A percentile compares a stretch with the other conserved stretches of the same genome.
Conservation (phyloP, 192 early-diverging fungal species). For the Oehlia diaphana region DNA sequence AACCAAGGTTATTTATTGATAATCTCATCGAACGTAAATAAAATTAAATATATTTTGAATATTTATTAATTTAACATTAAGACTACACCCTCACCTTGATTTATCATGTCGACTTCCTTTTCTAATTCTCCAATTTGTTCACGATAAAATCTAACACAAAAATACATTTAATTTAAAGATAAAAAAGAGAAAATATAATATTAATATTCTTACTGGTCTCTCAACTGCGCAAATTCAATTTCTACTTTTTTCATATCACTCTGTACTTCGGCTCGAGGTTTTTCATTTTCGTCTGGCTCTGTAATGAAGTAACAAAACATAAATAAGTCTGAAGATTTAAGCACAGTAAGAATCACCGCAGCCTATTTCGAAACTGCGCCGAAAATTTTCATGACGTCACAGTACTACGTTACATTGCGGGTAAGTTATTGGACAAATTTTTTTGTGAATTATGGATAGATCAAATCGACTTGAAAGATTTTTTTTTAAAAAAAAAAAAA, state of each 20-base stretch:
- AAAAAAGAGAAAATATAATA: neutral
- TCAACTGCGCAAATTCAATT: neutral
- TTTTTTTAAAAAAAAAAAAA: neutral
- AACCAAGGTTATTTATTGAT: neutral
- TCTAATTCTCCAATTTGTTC: neutral
- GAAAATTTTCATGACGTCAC: neutral
- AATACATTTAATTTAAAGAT: neutral
- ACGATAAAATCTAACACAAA: neutral
- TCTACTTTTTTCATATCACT: conserved; percentile 1
- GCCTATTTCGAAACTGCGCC: neutral
- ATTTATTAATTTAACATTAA: neutral
- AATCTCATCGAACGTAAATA: neutral
- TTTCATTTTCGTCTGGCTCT: conserved; percentile 5
- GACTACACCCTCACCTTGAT: neutral
- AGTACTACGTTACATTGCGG: neutral
- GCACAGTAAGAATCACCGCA: neutral
- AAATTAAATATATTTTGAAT: neutral
- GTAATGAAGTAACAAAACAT: neutral
- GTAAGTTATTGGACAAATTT: neutral
- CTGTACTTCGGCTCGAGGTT: neutral
- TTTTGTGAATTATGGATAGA: neutral
- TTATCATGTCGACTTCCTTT: neutral
- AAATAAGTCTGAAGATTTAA: neutral
- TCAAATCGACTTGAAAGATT: conserved; percentile 3
- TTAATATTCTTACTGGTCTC: conserved; percentile 9